Evolutionary conservation across 176 grass and related monocot genomes (phyloP), one percentile per base, ranked within the genome.

Genomic region (Phyllostachys edulis): DNA sequence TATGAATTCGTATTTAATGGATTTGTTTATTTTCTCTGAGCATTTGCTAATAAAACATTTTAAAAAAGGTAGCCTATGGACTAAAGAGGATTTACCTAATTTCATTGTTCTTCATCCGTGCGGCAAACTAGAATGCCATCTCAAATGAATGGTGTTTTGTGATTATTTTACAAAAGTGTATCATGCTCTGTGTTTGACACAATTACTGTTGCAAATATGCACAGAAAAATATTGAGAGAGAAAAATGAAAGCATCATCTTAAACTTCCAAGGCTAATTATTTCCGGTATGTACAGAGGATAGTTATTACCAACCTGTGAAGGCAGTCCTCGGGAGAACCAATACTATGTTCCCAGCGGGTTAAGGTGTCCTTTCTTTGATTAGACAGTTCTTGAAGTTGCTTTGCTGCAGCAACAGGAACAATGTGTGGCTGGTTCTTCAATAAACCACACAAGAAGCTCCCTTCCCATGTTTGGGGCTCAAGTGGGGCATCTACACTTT

Each of bases 401-500:
- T 84, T 85, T 84, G 62, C 87, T 29, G 80, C 87, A 55, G 90
- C 70, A 84, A 57, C 63, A 46, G 85, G 80, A 45, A 92, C 86
- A 57, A 84, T 84, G 38, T 92, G 91, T 73, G 91, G 84, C 46
- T 82, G 76, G 57, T 67, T 90, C 80, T 92, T 92, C 37, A 92
- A 73, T 34, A 92, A 76, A 80, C 91, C 87, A 73, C 91, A 92
- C 71, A 92, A 78, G 45, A 90, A 90, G 26, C 84, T 92, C 47
- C 91, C 91, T 73, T 90, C 80, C 72, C 84, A 76, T 24, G 91
- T 87, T 81, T 80, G 84, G 5, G 91, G 91, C 81, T 92, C 91
- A 73, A 92, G 80, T 67, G 91, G 91, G 36, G 87, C 85, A 90
- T 84, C 36, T 2, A 92, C 87, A 21, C 87, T 87, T 68, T 84